Base-by-base conservation (phyloP, 805 yeast species). In the Myxozyma vanderwaltii region DNA sequence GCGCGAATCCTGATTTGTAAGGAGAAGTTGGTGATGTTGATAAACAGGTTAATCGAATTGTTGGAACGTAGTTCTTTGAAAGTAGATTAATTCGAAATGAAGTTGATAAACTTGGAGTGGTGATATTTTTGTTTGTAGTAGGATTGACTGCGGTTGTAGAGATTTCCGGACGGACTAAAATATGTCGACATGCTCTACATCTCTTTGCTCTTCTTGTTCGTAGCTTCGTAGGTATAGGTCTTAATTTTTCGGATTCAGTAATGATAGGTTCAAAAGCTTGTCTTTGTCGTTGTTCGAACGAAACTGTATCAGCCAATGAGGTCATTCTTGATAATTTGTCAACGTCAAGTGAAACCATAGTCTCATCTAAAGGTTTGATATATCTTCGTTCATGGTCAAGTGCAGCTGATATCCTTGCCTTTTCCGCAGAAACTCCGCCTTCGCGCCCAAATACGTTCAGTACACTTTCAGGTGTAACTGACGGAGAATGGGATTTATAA, bases 81-180 rank as follows among this genome's bases (percentile, higher is more conserved):
- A 58, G 54, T 17, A 56, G 56, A 17, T 51, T 60, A 29, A 62
- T 60, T 17, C 61, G 31, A 38, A 59, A 55, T 15, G 61, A 40
- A 4, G 65, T 54, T 13, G 55, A 44, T 39, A 61, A 50, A 5
- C 58, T 23, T 10, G 54, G 26, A 17, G 58, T 13, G 1, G 39
- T 21, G 13, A 21, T 17, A 5, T 4, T 24, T 21, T 49, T 8
- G 40, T 29, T 41, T 13, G 50, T 24, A 19, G 15, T 19, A 23
- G 31, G 23, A 12, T 29, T 8, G 19, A 21, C 15, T 1, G 46
- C 19, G 1, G 56, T 12, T 3, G 52, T 26, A 8, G 60, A 21
- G n/a, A 59, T 45, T 8, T 68, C 74, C 0, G 77, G 78, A n/a
- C 68, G 64, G 4, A 68, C 69, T 17, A 74, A 67, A n/a, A 66